Conservation (phyloP, 345 rosid species). For the Dimocarpus longan region DNA sequence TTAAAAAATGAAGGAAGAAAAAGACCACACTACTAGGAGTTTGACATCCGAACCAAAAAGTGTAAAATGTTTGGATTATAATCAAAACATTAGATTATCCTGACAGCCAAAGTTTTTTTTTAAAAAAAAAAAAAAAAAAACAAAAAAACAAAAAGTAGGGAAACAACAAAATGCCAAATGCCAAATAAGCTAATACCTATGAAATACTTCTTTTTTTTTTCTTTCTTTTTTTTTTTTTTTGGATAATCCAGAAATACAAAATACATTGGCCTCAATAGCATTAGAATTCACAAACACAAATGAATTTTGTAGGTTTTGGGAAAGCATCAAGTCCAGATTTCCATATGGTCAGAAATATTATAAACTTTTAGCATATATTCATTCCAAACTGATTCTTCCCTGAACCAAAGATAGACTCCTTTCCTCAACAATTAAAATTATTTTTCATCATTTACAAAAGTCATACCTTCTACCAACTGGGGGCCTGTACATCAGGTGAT, state of each 20-base stretch:
- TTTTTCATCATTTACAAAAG: not conserved
- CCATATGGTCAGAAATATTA: not conserved
- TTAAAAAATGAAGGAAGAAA: not conserved
- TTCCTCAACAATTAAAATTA: not conserved
- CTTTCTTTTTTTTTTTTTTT: too few species aligned
- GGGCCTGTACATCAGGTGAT: slow-evolving; percentile 82
- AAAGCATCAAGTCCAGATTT: not conserved
- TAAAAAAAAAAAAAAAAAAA: too few species aligned
- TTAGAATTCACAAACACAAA: not conserved
- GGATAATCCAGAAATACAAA: not conserved
- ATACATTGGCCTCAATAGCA: not conserved
- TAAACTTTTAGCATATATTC: not conserved
- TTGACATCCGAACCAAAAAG: too few species aligned
- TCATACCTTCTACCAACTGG: slow-evolving; percentile 95
- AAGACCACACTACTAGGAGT: not conserved
- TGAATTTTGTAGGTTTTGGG: not conserved
- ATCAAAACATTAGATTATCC: not conserved
- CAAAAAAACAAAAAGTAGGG: too few species aligned
- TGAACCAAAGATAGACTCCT: not conserved
- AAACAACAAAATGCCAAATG: not conserved
- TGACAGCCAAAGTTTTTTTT: too few species aligned
- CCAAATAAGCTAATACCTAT: not conserved
- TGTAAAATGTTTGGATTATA: too few species aligned
- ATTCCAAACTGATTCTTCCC: not conserved
- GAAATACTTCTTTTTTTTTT: not conserved